Percentiles rank a stretch among this genome's conserved stretches.
Evolutionary conservation across 768 basidiomycete species (phyloP).

Genomic region (Leccinum arenicola): DNA sequence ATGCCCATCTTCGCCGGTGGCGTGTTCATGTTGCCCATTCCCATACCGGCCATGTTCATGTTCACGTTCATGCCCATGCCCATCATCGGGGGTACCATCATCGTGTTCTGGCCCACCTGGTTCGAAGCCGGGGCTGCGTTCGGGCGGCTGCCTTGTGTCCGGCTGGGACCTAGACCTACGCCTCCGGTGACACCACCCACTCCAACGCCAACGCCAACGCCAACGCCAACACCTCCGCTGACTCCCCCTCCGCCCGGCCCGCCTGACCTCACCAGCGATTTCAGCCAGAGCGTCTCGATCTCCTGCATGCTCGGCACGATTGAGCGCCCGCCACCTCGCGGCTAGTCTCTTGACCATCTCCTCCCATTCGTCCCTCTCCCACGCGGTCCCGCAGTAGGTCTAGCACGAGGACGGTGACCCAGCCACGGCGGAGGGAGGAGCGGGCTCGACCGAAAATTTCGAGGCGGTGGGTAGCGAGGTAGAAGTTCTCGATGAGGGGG

Average conservation of each 20-base stretch:
- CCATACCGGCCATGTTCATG: constrained; percentile 38
- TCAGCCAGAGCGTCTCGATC: constrained; percentile 81
- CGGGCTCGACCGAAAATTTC: constrained; percentile 80
- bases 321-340: constrained; percentile 44
- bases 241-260: constrained; percentile 17
- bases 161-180: constrained; percentile 4
- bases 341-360: constrained; percentile 52
- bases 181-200: constrained; percentile 23
- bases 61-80: constrained; percentile 37
- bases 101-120: constrained; percentile 24
- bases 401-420: constrained; percentile 76
- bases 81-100: constrained; percentile 40
- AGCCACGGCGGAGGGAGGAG: constrained; percentile 76
- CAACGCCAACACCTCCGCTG: constrained; percentile 21
- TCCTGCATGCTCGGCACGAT: constrained; percentile 76
- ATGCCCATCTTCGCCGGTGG: constrained; percentile 38
- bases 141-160: not conserved
- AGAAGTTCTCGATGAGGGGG: constrained; percentile 95
- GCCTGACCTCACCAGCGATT: constrained; percentile 64
- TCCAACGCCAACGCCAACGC: not conserved
- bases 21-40: constrained; percentile 28
- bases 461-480: constrained; percentile 86
- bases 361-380: constrained; percentile 68
- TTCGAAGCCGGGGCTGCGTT: constrained; percentile 6
- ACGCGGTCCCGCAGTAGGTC: constrained; percentile 36